Conservation (phyloP, 441 rosid genomes). For the Breynia disticha region DNA sequence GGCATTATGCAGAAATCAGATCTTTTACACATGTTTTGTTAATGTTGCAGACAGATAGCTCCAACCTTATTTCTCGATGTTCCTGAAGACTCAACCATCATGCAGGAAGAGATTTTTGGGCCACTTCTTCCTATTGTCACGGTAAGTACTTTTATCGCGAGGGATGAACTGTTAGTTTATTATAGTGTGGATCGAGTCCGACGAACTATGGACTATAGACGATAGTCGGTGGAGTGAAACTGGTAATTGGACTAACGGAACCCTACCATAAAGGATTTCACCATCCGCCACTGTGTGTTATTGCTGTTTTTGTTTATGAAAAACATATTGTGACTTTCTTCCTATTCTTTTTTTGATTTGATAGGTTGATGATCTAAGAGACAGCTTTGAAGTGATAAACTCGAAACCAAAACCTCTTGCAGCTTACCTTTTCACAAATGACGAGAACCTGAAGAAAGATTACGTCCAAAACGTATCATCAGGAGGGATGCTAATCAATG, state of each 20-base stretch:
- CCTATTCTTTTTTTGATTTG: not conserved
- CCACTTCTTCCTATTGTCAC: constrained; percentile 57
- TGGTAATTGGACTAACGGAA: no score
- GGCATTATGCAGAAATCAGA: not conserved
- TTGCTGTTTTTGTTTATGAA: no score
- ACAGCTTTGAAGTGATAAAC: constrained; percentile 46
- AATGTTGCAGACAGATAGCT: constrained; percentile 38
- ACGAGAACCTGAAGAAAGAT: constrained; percentile 41
- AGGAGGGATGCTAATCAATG: constrained; percentile 71
- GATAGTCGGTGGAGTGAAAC: no score
- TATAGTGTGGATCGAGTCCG: no score
- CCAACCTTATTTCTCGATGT: constrained; percentile 56
- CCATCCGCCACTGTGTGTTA: no score
- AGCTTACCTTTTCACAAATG: constrained; percentile 59
- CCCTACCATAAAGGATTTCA: no score
- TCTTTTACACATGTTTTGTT: not conserved
- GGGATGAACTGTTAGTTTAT: no score
- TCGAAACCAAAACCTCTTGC: constrained; percentile 44
- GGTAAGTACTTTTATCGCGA: no score
- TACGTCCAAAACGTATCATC: constrained; percentile 44
- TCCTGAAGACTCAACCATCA: constrained; percentile 40
- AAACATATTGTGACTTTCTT: not conserved
- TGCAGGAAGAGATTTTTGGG: constrained; percentile 72
- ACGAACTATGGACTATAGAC: no score
- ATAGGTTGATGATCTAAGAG: constrained; percentile 53